A percentile compares a stretch with the other conserved stretches of the same genome.
Conservation (phyloP, 768 basidiomycete genomes). For the Phaffia tasmanica region DNA sequence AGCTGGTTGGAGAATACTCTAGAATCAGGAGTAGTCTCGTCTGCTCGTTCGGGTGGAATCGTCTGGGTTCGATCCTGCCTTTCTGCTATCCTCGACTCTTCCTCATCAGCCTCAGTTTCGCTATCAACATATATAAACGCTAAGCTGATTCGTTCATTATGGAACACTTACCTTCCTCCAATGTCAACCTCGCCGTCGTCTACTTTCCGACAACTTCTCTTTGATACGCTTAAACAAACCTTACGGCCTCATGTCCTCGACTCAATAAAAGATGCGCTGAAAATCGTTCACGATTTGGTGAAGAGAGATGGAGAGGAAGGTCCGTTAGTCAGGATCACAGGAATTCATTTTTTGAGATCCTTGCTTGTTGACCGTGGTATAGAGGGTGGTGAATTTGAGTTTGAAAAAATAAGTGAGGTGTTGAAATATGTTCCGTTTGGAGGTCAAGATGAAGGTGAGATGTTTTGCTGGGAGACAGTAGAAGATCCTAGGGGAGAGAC, state of each 20-base stretch:
- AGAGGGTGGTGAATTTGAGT: background rate
- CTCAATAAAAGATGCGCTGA: background rate
- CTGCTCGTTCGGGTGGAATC: background rate
- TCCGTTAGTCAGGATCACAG: conserved; percentile 1
- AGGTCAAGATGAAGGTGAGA: background rate
- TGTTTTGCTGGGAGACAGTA: conserved; percentile 5
- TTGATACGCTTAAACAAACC: background rate
- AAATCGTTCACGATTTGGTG: background rate
- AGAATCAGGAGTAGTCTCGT: background rate
- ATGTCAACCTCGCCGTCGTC: conserved; percentile 12
- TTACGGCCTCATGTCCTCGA: background rate
- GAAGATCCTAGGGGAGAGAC: conserved; percentile 11
- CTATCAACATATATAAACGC: background rate
- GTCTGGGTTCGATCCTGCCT: background rate
- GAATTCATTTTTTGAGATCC: conserved; percentile 8
- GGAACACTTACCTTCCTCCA: conserved; percentile 13
- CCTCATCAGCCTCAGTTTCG: too few species aligned
- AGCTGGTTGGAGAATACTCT: conserved; percentile 2
- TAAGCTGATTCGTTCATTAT: conserved; percentile 1
- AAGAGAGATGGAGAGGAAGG: background rate
- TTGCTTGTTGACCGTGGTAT: background rate
- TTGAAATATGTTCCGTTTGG: background rate
- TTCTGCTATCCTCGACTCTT: background rate
- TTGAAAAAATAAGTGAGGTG: background rate
- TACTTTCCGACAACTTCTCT: background rate